Conservation (phyloP, 306 rosid genomes). For the Cucurbita maxima region DNA sequence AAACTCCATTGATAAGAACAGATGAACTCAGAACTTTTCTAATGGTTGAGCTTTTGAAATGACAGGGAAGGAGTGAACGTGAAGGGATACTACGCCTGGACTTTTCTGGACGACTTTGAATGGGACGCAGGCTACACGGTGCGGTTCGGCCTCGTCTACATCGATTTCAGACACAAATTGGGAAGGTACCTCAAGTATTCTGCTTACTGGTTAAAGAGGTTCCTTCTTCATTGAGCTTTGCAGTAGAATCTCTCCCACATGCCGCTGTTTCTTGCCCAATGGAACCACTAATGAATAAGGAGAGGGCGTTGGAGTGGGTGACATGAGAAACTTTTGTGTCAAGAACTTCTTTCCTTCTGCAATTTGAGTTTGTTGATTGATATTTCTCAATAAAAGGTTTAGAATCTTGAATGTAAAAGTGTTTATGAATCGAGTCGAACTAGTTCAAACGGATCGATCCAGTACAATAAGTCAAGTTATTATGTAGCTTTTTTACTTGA, state of each 20-base stretch:
- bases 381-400: neutral
- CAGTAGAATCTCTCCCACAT: neutral
- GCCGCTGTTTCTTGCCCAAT: neutral
- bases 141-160: slow-evolving; percentile 14
- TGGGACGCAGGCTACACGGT: slow-evolving; percentile 13
- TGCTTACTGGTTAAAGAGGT: slow-evolving; percentile 14
- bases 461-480: neutral
- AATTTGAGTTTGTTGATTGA: neutral
- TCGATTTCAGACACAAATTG: slow-evolving; percentile 7
- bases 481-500: neutral
- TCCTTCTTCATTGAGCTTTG: neutral
- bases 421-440: neutral
- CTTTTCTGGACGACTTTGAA: slow-evolving; percentile 15
- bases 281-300: neutral
- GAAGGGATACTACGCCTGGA: slow-evolving; percentile 16
- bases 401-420: neutral
- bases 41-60: neutral
- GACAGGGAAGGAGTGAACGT: slow-evolving; percentile 18
- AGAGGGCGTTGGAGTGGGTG: neutral
- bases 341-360: too few species aligned
- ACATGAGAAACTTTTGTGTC: neutral
- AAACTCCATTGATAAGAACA: neutral
- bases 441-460: neutral
- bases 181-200: slow-evolving; percentile 12
- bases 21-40: neutral